Percentiles rank a stretch among this genome's conserved stretches.
Evolutionary conservation across 1,139 yeast species (phyloP).

Genomic region (Suhomyces panamericanus): DNA sequence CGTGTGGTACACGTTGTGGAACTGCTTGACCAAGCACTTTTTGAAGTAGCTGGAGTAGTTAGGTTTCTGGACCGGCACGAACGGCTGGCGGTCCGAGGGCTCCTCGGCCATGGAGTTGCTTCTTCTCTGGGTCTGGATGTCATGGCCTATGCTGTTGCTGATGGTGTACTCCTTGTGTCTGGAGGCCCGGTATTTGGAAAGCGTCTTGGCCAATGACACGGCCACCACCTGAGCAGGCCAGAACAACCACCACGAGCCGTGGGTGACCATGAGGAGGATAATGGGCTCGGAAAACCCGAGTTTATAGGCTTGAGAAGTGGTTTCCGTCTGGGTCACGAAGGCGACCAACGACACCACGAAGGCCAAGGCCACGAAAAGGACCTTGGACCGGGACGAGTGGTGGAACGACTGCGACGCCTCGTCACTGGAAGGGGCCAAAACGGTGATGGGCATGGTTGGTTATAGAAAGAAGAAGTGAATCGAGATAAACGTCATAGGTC

Average conservation of each 20-base stretch:
- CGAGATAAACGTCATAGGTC: neutral
- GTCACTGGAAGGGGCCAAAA: conserved; percentile 13
- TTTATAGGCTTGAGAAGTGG: conserved; percentile 69
- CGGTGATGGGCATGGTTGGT: conserved; percentile 15
- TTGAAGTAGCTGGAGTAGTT: conserved; percentile 37
- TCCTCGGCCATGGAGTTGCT: conserved; percentile 32
- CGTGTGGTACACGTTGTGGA: conserved; percentile 53
- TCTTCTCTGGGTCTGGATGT: conserved; percentile 30
- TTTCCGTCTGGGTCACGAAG: conserved; percentile 79
- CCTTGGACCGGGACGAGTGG: conserved; percentile 32
- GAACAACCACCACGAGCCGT: conserved; percentile 73
- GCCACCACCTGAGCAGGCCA: conserved; percentile 72
- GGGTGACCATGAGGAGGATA: conserved; percentile 66
- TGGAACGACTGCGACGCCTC: conserved; percentile 15
- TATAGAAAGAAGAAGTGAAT: neutral
- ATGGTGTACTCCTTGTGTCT: conserved; percentile 12
- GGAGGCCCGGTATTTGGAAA: conserved; percentile 24
- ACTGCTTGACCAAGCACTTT: conserved; percentile 46
- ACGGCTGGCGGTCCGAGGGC: conserved; percentile 17
- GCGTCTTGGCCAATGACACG: conserved; percentile 47
- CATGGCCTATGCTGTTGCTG: conserved; percentile 12
- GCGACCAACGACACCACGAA: conserved; percentile 60
- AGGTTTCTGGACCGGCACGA: conserved; percentile 18
- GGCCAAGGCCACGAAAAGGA: conserved; percentile 55
- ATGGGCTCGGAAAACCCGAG: conserved; percentile 69